phyloP scores from a whole-genome alignment of 352 stramenopile genomes.

The Phytophthora pseudosyringae region DNA sequence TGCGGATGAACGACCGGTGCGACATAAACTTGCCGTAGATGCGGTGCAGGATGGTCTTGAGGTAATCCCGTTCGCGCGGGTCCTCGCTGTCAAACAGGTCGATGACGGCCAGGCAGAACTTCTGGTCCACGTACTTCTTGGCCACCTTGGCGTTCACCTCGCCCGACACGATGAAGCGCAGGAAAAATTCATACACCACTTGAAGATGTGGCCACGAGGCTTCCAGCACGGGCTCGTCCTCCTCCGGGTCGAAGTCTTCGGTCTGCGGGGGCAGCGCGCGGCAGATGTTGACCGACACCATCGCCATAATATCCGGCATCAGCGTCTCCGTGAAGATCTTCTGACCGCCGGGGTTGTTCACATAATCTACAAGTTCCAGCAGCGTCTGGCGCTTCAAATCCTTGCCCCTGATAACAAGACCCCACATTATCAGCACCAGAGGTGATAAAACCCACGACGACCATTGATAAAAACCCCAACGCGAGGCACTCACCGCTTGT shows the following conservation, averaged over 20 bases:
- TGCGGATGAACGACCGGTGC: constrained; percentile 97
- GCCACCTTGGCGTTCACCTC: constrained; percentile 97
- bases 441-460: constrained; percentile 17
- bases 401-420: constrained; percentile 61
- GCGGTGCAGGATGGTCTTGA: constrained; percentile 99
- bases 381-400: constrained; percentile 99
- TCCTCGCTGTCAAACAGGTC: constrained; percentile 96
- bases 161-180: constrained; percentile 97
- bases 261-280: constrained; percentile 93
- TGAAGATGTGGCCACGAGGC: constrained; percentile 97
- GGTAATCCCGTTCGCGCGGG: constrained; percentile 98
- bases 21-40: constrained; percentile 99
- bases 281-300: constrained; percentile 95
- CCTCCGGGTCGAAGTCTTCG: constrained; percentile 98
- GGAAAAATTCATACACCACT: constrained; percentile 99
- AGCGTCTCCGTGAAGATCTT: constrained; percentile 98
- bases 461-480: constrained; percentile 12
- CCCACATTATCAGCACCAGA: not conserved
- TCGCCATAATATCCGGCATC: constrained; percentile 96
- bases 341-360: constrained; percentile 96
- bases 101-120: constrained; percentile 96
- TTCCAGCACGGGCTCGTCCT: constrained; percentile 98
- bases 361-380: constrained; percentile 99
- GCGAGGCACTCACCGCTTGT: constrained; percentile 79
- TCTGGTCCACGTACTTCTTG: constrained; percentile 99